Evolutionary conservation across 2,329 filamentous ascomycete genomes (phyloP).

Genomic region (Claviceps paspali): DNA sequence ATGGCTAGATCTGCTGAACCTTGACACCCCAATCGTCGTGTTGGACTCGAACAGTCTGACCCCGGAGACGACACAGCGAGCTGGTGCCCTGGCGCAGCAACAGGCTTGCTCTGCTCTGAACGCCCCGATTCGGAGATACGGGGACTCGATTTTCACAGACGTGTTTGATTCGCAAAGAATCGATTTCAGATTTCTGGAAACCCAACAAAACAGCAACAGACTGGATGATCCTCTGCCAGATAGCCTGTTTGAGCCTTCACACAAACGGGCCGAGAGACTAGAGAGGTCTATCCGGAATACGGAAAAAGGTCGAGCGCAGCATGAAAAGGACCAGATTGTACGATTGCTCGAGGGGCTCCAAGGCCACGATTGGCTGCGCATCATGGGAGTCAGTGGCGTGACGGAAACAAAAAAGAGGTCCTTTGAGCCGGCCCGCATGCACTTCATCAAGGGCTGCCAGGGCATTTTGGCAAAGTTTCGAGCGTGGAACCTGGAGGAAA

Average conservation of each 20-base stretch:
- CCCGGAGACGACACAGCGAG: constrained; percentile 5
- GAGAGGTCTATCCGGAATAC: constrained; percentile 49
- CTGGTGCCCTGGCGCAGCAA: not conserved
- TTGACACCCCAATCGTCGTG: constrained; percentile 59
- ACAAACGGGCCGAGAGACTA: constrained; percentile 43
- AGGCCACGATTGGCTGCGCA: constrained; percentile 81
- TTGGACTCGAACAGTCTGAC: constrained; percentile 34
- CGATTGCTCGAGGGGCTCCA: constrained; percentile 65
- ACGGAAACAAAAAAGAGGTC: constrained; percentile 76
- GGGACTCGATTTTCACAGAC: constrained; percentile 40
- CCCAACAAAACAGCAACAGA: constrained; percentile 27
- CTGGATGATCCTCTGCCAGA: constrained; percentile 41
- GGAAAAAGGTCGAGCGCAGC: constrained; percentile 48
- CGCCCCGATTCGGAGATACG: constrained; percentile 33
- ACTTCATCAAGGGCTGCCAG: constrained; percentile 74
- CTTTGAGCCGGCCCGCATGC: constrained; percentile 70
- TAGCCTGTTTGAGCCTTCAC: constrained; percentile 34
- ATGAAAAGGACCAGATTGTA: constrained; percentile 51
- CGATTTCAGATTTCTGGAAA: constrained; percentile 38
- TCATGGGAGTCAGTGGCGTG: constrained; percentile 76
- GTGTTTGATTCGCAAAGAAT: constrained; percentile 41
- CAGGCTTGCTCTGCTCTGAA: not conserved
- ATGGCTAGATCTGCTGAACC: constrained; percentile 51
- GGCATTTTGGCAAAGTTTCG: constrained; percentile 76
- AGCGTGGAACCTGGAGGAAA: constrained; percentile 80